Base-by-base conservation (phyloP, 2,329 filamentous ascomycete genomes). In the Fusarium sp. region DNA sequence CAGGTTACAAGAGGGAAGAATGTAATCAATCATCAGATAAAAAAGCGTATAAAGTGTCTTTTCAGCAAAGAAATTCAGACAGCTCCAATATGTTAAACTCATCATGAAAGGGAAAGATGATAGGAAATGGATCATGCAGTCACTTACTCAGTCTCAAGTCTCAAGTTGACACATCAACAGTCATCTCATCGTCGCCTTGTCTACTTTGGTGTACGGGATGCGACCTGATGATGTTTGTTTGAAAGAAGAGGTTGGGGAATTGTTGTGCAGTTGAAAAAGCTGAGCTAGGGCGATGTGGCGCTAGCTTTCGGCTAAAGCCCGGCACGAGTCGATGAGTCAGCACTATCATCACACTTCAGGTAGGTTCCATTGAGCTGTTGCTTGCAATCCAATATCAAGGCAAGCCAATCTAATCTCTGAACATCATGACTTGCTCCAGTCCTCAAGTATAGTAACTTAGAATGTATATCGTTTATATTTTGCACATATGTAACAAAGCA, bases 71-170 rank as follows among this genome's bases (percentile, higher is more conserved):
- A 79, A 83, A 87, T 81, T 86, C 82, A 89, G 91, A 93, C 90
- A 92, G 91, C 91, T 93, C 91, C 91, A 93, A 92, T 92, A 91
- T 57, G 83, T 77, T 76, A 69, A 75, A 71, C 73, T 82, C 83
- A 85, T 86, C 84, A 86, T 69, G 66, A 77, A 75, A 64, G 29
- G n/a, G 31, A 37, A 47, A n/a, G n/a, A n/a, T n/a, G n/a, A n/a
- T n/a, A n/a, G 50, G 15, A 13, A 33, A 20, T 20, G 23, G 48
- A 38, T 48, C n/a, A 49, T 37, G 37, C 23, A 20, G 46, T 47
- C 63, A 76, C 77, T 76, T 77, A 74, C 72, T 48, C 31, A 57
- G 33, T 24, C 46, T 62, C 16, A 31, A 38, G 39, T 26, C 38
- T 57, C 16, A 44, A 39, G 20, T 31, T 26, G 43, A 7, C 16